Conservation (phyloP, 352 stramenopile genomes). For the Bremia lactucae region DNA sequence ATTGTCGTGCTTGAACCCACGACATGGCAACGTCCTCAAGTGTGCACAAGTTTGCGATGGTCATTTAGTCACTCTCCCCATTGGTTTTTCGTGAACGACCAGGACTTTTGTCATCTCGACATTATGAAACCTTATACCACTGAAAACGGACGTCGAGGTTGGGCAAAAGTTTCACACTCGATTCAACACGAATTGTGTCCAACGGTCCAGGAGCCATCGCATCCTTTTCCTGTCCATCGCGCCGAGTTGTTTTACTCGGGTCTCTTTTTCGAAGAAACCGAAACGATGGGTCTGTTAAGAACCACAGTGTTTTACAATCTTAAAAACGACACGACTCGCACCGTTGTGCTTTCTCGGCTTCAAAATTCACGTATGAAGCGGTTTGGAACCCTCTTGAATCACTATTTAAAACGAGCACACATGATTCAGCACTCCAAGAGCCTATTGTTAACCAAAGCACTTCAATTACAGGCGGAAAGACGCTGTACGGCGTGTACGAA, state of each 20-base stretch:
- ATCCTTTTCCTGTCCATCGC: slow-evolving; percentile 30
- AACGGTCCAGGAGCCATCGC: slow-evolving; percentile 25
- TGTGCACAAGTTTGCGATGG: slow-evolving; percentile 59
- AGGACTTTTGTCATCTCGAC: slow-evolving; percentile 73
- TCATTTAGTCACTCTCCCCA: slow-evolving; percentile 53
- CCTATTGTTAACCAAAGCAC: slow-evolving; percentile 21
- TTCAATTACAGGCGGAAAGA: slow-evolving; percentile 44
- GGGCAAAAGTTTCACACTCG: slow-evolving; percentile 61
- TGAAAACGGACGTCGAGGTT: slow-evolving; percentile 42
- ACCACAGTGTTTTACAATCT: slow-evolving; percentile 58
- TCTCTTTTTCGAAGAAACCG: slow-evolving; percentile 59
- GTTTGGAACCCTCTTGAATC: slow-evolving; percentile 51
- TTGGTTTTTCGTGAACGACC: slow-evolving; percentile 37
- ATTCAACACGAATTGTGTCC: slow-evolving; percentile 54
- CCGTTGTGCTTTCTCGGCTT: slow-evolving; percentile 34
- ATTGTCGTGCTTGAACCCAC: slow-evolving; percentile 36
- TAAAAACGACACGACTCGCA: slow-evolving; percentile 27
- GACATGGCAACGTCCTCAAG: slow-evolving; percentile 24
- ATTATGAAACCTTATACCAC: slow-evolving; percentile 58
- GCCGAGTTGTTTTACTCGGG: slow-evolving; percentile 51
- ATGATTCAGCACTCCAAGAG: slow-evolving; percentile 28
- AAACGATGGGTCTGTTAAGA: slow-evolving; percentile 33
- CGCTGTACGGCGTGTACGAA: slow-evolving; percentile 53
- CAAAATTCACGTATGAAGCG: slow-evolving; percentile 51
- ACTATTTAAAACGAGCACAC: slow-evolving; percentile 52